Conservation (phyloP, 768 basidiomycete species). For the Lactarius indigo region DNA sequence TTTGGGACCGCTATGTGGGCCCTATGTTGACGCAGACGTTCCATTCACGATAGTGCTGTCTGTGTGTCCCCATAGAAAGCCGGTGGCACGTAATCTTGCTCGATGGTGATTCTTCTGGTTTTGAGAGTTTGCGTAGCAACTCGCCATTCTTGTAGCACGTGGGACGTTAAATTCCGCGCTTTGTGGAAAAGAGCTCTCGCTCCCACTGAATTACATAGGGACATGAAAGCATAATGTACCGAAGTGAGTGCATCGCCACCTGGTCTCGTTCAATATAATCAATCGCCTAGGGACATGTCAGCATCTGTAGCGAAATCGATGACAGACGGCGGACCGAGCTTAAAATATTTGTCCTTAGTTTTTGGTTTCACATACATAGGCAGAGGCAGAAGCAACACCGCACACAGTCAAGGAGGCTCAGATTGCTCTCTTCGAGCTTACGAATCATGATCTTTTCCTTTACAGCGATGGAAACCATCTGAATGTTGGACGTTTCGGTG, state of each 20-base stretch:
- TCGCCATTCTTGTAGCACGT: not conserved
- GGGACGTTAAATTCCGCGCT: not conserved
- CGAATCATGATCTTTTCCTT: constrained; percentile 90
- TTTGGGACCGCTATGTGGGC: no score
- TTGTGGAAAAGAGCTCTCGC: not conserved
- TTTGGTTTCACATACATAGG: not conserved
- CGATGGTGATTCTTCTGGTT: not conserved
- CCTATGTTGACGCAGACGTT: no score
- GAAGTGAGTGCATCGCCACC: not conserved
- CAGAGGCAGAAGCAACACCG: not conserved
- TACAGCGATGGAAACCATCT: constrained; percentile 77
- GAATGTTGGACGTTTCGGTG: constrained; percentile 80
- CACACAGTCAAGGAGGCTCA: not conserved
- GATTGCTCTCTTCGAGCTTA: constrained; percentile 35
- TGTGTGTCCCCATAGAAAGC: no score
- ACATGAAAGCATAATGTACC: not conserved
- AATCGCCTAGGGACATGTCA: not conserved
- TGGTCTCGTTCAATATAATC: not conserved
- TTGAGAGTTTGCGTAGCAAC: not conserved
- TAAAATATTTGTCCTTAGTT: not conserved
- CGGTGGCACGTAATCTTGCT: not conserved
- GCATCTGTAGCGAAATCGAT: not conserved
- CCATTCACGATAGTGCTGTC: no score
- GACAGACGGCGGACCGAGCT: not conserved
- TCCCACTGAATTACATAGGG: not conserved